phyloP scores from a whole-genome alignment of 2,329 filamentous ascomycete genomes.

The Hypoxylon sp. region DNA sequence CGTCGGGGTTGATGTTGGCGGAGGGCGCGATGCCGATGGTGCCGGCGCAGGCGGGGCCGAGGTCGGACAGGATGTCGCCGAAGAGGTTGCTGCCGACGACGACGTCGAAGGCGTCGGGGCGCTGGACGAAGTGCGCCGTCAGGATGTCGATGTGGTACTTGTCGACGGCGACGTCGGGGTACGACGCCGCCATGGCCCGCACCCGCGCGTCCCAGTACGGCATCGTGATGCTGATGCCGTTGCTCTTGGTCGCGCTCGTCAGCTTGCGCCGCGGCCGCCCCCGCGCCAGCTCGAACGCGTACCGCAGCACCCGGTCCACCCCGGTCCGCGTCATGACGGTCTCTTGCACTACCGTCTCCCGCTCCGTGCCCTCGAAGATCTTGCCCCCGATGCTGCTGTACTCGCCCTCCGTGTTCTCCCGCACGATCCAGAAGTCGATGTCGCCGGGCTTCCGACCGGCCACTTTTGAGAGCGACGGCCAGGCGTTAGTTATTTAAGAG shows the following conservation, averaged over 20 bases:
- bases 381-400: slow-evolving; percentile 69
- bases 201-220: slow-evolving; percentile 71
- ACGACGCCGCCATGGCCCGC: slow-evolving; percentile 58
- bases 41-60: slow-evolving; percentile 69
- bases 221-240: slow-evolving; percentile 70
- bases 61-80: slow-evolving; percentile 69
- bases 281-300: slow-evolving; percentile 67
- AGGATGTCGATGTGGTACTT: slow-evolving; percentile 72
- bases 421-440: slow-evolving; percentile 70
- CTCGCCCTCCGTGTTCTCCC: slow-evolving; percentile 71
- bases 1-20: slow-evolving; percentile 67
- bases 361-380: slow-evolving; percentile 63
- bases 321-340: slow-evolving; percentile 67
- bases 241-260: slow-evolving; percentile 72
- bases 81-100: slow-evolving; percentile 68
- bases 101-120: slow-evolving; percentile 64
- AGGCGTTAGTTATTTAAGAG: too few relatives aligned
- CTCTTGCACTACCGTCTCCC: slow-evolving; percentile 67
- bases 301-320: slow-evolving; percentile 65
- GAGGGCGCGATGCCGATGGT: slow-evolving; percentile 73
- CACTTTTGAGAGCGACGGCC: slow-evolving; percentile 42
- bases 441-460: slow-evolving; percentile 61
- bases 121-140: slow-evolving; percentile 67
- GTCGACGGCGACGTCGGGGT: slow-evolving; percentile 64
- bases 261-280: slow-evolving; percentile 62